phyloP scores from a whole-genome alignment of 768 basidiomycete species.

The Infundibulicybe gibba region DNA sequence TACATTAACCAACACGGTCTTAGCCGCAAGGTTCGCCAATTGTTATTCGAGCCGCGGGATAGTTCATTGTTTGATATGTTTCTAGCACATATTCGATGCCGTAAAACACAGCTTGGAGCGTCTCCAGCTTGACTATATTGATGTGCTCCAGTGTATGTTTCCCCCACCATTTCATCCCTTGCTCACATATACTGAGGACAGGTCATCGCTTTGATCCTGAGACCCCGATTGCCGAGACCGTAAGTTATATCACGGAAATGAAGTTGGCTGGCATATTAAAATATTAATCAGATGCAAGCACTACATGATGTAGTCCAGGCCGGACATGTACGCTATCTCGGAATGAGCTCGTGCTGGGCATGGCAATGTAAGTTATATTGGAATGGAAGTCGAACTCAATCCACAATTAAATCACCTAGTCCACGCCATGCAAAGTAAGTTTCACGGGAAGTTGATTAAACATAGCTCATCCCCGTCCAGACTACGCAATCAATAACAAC shows the following conservation, averaged over 20 bases:
- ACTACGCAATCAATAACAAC: constrained; percentile 34
- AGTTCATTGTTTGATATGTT: neutral
- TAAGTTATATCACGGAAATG: constrained; percentile 10
- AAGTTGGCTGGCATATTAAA: neutral
- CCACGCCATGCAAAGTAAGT: constrained; percentile 52
- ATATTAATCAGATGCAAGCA: constrained; percentile 51
- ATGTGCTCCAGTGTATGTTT: constrained; percentile 61
- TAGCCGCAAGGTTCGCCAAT: constrained; percentile 14
- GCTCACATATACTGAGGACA: constrained; percentile 10
- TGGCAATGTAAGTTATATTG: constrained; percentile 43
- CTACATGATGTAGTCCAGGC: constrained; percentile 66
- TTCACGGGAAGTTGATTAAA: neutral
- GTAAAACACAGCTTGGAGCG: constrained; percentile 61
- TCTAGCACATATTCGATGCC: constrained; percentile 68
- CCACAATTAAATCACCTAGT: constrained; percentile 23
- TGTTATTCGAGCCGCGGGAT: neutral
- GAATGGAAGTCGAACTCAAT: neutral
- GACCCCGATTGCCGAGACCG: constrained; percentile 60
- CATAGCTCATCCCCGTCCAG: constrained; percentile 7
- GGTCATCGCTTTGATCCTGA: constrained; percentile 54
- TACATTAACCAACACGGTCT: neutral
- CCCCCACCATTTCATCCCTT: neutral
- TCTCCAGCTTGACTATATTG: constrained; percentile 74
- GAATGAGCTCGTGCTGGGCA: constrained; percentile 54
- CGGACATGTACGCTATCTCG: constrained; percentile 59